Conservation (phyloP, 257 asterid species). For the Solanum tarijense region DNA sequence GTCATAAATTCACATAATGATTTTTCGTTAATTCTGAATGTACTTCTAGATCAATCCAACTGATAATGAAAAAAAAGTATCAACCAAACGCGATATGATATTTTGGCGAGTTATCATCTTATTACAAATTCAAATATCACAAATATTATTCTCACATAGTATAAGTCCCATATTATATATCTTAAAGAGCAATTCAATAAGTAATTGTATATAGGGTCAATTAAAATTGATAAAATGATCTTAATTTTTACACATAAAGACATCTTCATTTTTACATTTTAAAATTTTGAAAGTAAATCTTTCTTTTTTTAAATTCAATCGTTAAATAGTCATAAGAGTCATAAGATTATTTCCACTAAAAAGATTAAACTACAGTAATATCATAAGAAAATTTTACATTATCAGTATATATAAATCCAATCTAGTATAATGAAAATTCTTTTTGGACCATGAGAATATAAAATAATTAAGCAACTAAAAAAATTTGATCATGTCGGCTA, state of each 20-base stretch:
- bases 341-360: not conserved
- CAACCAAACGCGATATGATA: not conserved
- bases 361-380: not conserved
- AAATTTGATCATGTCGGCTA: not conserved
- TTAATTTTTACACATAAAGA: not conserved
- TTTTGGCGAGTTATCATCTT: not conserved
- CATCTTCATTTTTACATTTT: not conserved
- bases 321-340: not conserved
- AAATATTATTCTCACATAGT: not conserved
- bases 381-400: not conserved
- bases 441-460: not conserved
- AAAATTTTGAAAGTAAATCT: too few relatives aligned
- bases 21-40: too few relatives aligned
- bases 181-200: not conserved
- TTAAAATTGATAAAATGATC: not conserved
- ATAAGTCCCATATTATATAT: not conserved
- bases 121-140: not conserved
- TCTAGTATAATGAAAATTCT: not conserved
- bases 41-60: not conserved
- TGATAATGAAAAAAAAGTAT: too few relatives aligned
- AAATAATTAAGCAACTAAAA: not conserved
- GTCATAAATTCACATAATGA: too few relatives aligned
- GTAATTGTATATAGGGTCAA: not conserved
- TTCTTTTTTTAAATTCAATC: not conserved
- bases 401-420: not conserved